Conservation (phyloP, 257 asterid species). For the Pogostemon cablin region DNA sequence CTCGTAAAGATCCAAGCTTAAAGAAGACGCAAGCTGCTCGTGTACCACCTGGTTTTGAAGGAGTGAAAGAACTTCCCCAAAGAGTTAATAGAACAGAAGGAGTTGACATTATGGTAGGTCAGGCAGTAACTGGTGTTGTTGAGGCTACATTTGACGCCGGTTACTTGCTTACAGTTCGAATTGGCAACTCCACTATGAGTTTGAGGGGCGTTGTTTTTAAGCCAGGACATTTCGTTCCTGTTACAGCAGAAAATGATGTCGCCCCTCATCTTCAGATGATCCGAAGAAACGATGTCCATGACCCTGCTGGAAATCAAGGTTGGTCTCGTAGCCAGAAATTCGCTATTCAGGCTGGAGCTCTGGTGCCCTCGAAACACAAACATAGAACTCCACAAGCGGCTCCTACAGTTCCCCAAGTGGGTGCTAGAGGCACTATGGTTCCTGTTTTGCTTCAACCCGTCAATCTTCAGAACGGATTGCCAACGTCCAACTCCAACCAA, state of each 20-base stretch:
- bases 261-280: slow-evolving; percentile 85
- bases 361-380: slow-evolving; percentile 49
- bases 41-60: slow-evolving; percentile 52
- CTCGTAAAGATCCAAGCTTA: slow-evolving; percentile 50
- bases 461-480: slow-evolving; percentile 41
- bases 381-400: slow-evolving; percentile 36
- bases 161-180: slow-evolving; percentile 67
- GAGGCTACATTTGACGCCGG: slow-evolving; percentile 93
- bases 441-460: slow-evolving; percentile 70
- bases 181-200: slow-evolving; percentile 64
- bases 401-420: slow-evolving; percentile 54
- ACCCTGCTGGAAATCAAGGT: slow-evolving; percentile 45
- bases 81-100: slow-evolving; percentile 23
- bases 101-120: slow-evolving; percentile 58
- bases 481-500: slow-evolving; percentile 35
- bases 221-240: slow-evolving; percentile 76
- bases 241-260: slow-evolving; percentile 75
- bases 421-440: slow-evolving; percentile 58
- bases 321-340: slow-evolving; percentile 37
- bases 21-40: slow-evolving; percentile 27
- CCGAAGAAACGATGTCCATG: slow-evolving; percentile 48
- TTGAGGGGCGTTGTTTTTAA: slow-evolving; percentile 85
- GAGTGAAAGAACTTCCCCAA: slow-evolving; percentile 39
- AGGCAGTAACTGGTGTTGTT: slow-evolving; percentile 78
- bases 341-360: slow-evolving; percentile 32